Evolutionary conservation across 768 basidiomycete species (phyloP), one percentile per base, ranked within the genome.

Genomic region (Leccinum aurantiacum): DNA sequence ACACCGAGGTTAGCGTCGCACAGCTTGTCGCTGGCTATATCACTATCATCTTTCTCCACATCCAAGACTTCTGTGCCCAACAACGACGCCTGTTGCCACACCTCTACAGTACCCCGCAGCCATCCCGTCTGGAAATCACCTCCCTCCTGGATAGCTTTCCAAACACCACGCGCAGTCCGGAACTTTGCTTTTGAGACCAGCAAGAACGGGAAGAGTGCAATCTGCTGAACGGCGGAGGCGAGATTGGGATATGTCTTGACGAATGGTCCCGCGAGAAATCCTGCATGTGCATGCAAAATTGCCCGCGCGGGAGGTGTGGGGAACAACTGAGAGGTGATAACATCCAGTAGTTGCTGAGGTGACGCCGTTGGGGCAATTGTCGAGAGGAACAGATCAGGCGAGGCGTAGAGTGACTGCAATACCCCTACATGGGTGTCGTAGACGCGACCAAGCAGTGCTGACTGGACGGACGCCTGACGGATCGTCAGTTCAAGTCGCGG

Each of bases 171-270:
- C 0, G 85, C 80, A 1, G 84, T 88, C 68, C 84, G 87, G 61
- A 87, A 82, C 54, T 87, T 81, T 3, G 88, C 74, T 67, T 89
- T 92, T 7, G 90, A 88, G 65, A 84, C 88, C 15, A 95, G 71
- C 48, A 95, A 74, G 67, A 85, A 84, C 0, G 93, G 89, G 68
- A 93, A 90, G 56, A 95, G 72, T 1, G 87, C 69, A 33, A 77
- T 74, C 61, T 83, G 76, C 61, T 85, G 83, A 25, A 81, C 70
- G 29, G 75, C 70, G 25, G 72, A 37, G 4, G 57, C n/a, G n/a
- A 65, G 2, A 3, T 70, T 59, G 3, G 78, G 72, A 48, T 77
- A 61, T 1, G 59, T 50, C 6, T 66, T 66, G 29, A 70, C 58
- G 59, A 90, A 79, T 35, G 82, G 77, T 0, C 75, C 69, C 1